Base-by-base conservation (phyloP, 176 grass and related monocot genomes). In the Tuctoria greenei region DNA sequence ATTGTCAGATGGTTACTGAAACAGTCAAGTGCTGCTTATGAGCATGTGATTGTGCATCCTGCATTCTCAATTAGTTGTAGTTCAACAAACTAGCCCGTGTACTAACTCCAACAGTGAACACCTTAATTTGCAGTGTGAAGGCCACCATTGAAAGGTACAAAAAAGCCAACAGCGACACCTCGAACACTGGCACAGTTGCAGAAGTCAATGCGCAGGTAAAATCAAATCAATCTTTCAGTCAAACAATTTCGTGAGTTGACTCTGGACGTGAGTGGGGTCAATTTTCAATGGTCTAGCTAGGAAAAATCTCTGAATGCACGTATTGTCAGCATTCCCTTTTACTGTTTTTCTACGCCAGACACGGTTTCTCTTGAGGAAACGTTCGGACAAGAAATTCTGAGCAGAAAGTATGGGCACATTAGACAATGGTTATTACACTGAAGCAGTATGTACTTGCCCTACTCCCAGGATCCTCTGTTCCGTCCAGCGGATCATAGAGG, bases 61-160 rank as follows among this genome's bases (percentile, higher is more conserved):
- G 38, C 2, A 20, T 82, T 41, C 18, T 63, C 18, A 58, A 58
- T 25, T 69, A 36, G 54, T 81, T 47, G 35, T 54, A 4, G 20
- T 64, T 56, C 7, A 31, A 39, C 14, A 77, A 40, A 26, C 3
- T 8, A 16, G 44, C 9, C 4, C 14, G 51, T 17, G 9, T 72
- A 14, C 47, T 84, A 41, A 83, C 11, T 71, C n/a, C 28, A 17
- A 37, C 13, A 17, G n/a, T 57, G 58, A 38, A 63, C 45, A 72
- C 46, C 18, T 13, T 47, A 36, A 58, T n/a, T 37, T 85, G 74
- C 92, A 99, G 96, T 81, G 96, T 99, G 71, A 99, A 92, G 79
- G 70, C 89, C 63, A 90, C 96, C 60, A 92, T 95, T 54, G 92
- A 99, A 70, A 95, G 92, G 83, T 99, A 99, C 79, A 99, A 99